phyloP scores from a whole-genome alignment of 805 yeast genomes.

The Monosporozyma aerobia region DNA sequence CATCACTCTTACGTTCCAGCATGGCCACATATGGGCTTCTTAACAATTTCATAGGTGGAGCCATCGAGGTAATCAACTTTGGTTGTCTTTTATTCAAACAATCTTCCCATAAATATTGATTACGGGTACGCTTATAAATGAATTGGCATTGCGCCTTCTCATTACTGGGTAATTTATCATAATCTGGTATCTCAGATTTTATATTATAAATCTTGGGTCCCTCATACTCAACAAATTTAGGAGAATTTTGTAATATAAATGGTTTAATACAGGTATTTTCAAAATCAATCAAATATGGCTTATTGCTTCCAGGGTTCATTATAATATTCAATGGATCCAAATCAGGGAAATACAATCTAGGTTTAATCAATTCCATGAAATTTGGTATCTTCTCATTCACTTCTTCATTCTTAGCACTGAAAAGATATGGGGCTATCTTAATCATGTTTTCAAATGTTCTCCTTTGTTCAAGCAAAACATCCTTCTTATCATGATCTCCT shows the following conservation, averaged over 20 bases:
- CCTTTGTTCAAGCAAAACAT: constrained; percentile 42
- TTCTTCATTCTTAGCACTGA: constrained; percentile 39
- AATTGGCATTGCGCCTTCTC: constrained; percentile 77
- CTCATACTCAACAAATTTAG: constrained; percentile 74
- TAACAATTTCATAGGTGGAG: constrained; percentile 71
- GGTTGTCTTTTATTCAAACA: constrained; percentile 56
- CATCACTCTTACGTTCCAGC: constrained; percentile 42
- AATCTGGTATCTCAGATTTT: constrained; percentile 66
- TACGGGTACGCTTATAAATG: constrained; percentile 83
- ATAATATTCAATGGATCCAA: constrained; percentile 85
- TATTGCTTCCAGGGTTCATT: constrained; percentile 31
- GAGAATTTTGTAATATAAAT: constrained; percentile 65
- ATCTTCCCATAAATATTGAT: constrained; percentile 81
- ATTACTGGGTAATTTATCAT: constrained; percentile 52
- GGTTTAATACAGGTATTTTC: constrained; percentile 80
- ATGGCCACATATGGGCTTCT: constrained; percentile 51
- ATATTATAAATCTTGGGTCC: constrained; percentile 81
- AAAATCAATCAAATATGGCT: constrained; percentile 61
- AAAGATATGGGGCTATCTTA: constrained; percentile 46
- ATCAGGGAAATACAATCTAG: constrained; percentile 73
- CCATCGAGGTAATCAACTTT: constrained; percentile 67
- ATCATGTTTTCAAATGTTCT: constrained; percentile 54
- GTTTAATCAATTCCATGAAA: constrained; percentile 51
- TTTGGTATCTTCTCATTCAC: constrained; percentile 45
- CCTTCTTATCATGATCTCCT: constrained; percentile 20